Base-by-base conservation (phyloP, 257 asterid species). In the Ilex aquifolium region DNA sequence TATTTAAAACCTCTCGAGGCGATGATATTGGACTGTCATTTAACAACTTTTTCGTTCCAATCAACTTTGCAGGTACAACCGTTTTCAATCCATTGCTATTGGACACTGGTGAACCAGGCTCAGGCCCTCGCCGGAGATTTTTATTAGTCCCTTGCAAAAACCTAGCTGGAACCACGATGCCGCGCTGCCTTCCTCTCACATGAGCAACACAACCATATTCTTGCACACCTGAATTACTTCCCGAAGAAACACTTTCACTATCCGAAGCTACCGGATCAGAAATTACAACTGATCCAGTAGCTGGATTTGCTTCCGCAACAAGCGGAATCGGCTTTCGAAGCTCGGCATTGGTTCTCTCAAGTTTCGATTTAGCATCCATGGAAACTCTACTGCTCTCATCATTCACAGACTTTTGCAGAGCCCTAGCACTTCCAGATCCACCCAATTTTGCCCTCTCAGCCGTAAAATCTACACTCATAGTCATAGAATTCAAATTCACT, bases 381-480 rank as follows among this genome's bases (percentile, higher is more conserved):
- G 61, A 75, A 64, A 46, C 66, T 68, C 62, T 71, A 62, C 68
- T 71, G 62, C 59, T 69, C 54, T 59, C 85, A 39, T 58, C 74
- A 61, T 42, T 72, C 62, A 68, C 32, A 29, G 90, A 76, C 62
- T 74, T 83, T 60, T 77, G 78, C 71, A 73, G 56, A 56, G 76
- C 73, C 56, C 56, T 70, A n/a, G 49, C 72, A 61, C 77, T 56
- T 31, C 67, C 71, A 44, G 96, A 88, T 82, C 88, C 86, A 74
- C 52, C 67, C 61, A 75, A 68, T 60, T 75, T 69, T 40, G 58
- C 63, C 70, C 77, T 72, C 59, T 68, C 83, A 11, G 70, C 60
- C 40, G 85, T 84, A 69, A 65, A 83, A 80, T 91, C 96, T 76
- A 91, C 69, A 65, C 95, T 88, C 67, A 81, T 15, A 21, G 31